Percentiles rank a stretch among this genome's conserved stretches.
phyloP scores from a whole-genome alignment of 2,329 filamentous ascomycete genomes.

The Huntiella savannae region DNA sequence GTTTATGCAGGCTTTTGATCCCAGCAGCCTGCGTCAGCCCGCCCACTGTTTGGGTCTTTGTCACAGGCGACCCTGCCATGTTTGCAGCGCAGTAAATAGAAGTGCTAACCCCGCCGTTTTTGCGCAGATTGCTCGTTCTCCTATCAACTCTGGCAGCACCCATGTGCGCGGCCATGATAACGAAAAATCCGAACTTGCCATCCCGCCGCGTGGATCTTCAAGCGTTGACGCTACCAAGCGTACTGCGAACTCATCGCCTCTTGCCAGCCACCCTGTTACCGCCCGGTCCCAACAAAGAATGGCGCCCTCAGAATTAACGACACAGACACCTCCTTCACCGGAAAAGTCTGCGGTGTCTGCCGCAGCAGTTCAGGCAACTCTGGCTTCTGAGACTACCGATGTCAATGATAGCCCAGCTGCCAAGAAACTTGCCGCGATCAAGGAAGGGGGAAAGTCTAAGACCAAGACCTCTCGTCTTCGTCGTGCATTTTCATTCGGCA shows the following conservation, averaged over 20 bases:
- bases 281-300: constrained; percentile 15
- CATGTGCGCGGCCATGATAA: neutral
- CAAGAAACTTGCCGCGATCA: constrained; percentile 71
- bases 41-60: too few species aligned
- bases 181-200: constrained; percentile 8
- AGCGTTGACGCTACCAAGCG: constrained; percentile 42
- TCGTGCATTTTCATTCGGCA: constrained; percentile 90
- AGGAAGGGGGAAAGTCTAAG: constrained; percentile 56
- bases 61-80: too few species aligned
- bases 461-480: constrained; percentile 75
- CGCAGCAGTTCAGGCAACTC: too few species aligned
- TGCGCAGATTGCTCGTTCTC: neutral
- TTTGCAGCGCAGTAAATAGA: too few species aligned
- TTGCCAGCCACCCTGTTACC: constrained; percentile 53
- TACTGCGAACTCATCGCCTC: constrained; percentile 47
- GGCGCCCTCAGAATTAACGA: too few species aligned
- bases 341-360: too few species aligned
- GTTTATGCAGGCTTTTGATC: neutral
- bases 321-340: too few species aligned
- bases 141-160: neutral
- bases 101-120: neutral
- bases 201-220: constrained; percentile 11
- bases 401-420: constrained; percentile 49
- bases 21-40: too few species aligned
- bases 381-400: constrained; percentile 13